Percentiles rank a stretch among this genome's conserved stretches.
phyloP scores from a whole-genome alignment of 306 rosid genomes.

The Myrica gale region DNA sequence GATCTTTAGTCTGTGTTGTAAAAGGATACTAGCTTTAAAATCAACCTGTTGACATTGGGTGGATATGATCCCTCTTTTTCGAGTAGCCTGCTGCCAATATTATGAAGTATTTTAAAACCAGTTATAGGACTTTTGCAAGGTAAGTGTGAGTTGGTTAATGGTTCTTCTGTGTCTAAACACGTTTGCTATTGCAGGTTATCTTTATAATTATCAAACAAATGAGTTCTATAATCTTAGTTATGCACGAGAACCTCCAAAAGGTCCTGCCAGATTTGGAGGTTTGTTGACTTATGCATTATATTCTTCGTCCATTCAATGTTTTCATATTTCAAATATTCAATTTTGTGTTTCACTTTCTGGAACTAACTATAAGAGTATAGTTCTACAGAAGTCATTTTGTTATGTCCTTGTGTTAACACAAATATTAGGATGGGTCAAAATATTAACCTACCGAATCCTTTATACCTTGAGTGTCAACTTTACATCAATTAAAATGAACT shows the following conservation, averaged over 20 bases:
- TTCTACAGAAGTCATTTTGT: neutral
- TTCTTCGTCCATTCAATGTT: conserved; percentile 29
- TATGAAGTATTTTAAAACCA: neutral
- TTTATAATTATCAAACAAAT: conserved; percentile 78
- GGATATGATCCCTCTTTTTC: conserved; percentile 6
- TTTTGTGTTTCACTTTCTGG: conserved; percentile 6
- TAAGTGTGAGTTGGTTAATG: conserved; percentile 10
- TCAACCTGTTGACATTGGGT: neutral
- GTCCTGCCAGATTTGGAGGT: conserved; percentile 97
- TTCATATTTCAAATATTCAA: conserved; percentile 13
- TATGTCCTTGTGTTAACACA: no score
- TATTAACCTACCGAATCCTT: no score
- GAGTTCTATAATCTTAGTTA: conserved; percentile 93
- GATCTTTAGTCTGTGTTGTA: neutral
- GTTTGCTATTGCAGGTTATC: conserved; percentile 69
- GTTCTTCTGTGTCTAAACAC: conserved; percentile 31
- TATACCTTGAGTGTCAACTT: no score
- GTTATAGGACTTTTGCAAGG: neutral
- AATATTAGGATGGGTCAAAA: neutral
- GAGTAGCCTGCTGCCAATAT: neutral
- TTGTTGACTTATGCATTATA: conserved; percentile 37
- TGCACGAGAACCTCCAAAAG: conserved; percentile 72
- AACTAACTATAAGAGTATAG: neutral
- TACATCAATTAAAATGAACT: no score
- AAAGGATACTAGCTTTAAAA: neutral